phyloP scores from a whole-genome alignment of 768 basidiomycete species.

The Strobilomyces dryophilus region DNA sequence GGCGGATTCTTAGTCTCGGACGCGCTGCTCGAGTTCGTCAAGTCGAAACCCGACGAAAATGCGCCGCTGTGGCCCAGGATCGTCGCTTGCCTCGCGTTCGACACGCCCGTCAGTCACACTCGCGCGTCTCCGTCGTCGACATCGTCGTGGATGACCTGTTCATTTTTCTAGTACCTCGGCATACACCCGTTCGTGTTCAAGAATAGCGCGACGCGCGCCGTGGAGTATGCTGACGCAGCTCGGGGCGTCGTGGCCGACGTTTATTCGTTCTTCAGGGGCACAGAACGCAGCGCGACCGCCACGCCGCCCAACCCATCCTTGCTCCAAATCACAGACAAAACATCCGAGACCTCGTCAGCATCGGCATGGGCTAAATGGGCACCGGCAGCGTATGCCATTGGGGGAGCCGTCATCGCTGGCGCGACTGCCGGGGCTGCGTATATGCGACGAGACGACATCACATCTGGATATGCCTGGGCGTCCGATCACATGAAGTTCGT shows the following conservation, averaged over 20 bases:
- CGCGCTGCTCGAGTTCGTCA: constrained; percentile 66
- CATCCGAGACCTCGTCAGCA: constrained; percentile 12
- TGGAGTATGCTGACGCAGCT: constrained; percentile 64
- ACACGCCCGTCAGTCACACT: constrained; percentile 70
- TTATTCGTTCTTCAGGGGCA: constrained; percentile 50
- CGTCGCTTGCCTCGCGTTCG: constrained; percentile 80
- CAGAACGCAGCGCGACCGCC: constrained; percentile 33
- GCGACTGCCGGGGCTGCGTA: constrained; percentile 85
- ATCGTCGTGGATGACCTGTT: neutral
- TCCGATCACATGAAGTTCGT: constrained; percentile 90
- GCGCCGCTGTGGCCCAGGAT: constrained; percentile 87
- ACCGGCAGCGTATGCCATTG: constrained; percentile 66
- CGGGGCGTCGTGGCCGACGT: constrained; percentile 58
- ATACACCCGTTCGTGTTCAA: constrained; percentile 85
- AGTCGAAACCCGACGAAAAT: constrained; percentile 56
- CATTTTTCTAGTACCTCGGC: constrained; percentile 66
- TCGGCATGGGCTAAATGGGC: constrained; percentile 60
- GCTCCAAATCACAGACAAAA: constrained; percentile 31
- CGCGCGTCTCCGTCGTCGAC: neutral
- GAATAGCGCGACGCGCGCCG: constrained; percentile 71
- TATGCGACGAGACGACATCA: constrained; percentile 73
- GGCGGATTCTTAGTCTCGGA: constrained; percentile 89
- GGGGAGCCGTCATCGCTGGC: constrained; percentile 73
- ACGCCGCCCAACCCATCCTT: constrained; percentile 20
- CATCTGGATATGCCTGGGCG: constrained; percentile 66